A percentile compares a stretch with the other conserved stretches of the same genome.
phyloP scores from a whole-genome alignment of 345 rosid genomes.

The Excoecaria agallocha region DNA sequence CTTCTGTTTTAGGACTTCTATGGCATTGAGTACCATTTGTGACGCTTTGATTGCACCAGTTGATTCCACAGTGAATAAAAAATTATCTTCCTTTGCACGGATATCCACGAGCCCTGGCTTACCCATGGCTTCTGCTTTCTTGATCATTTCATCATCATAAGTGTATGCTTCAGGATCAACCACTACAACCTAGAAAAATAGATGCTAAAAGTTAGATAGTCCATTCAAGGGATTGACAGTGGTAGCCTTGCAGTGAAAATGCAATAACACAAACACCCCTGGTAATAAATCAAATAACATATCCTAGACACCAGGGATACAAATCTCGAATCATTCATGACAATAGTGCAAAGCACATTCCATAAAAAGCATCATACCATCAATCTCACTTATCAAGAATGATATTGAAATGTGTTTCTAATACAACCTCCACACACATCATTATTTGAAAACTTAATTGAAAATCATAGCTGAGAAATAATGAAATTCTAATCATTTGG shows the following conservation, averaged over 20 bases:
- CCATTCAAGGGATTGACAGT: background rate
- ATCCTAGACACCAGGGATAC: background rate
- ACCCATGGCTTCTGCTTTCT: conserved; percentile 90
- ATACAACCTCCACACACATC: background rate
- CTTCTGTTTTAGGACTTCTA: conserved; percentile 79
- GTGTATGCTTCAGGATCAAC: conserved; percentile 90
- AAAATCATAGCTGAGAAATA: background rate
- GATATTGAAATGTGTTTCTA: background rate
- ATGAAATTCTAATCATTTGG: background rate
- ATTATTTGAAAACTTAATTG: background rate
- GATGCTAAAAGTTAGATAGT: background rate
- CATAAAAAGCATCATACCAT: background rate
- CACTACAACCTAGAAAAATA: conserved; percentile 55
- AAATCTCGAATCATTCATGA: background rate
- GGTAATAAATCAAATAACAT: background rate
- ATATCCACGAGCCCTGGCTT: conserved; percentile 89
- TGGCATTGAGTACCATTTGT: conserved; percentile 82
- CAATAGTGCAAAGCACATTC: background rate
- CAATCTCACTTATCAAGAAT: no score
- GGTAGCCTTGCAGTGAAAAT: background rate
- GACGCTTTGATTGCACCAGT: conserved; percentile 91
- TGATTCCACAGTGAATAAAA: conserved; percentile 85
- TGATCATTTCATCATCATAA: conserved; percentile 86
- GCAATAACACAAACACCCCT: background rate
- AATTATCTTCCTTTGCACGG: conserved; percentile 76